Evolutionary conservation across 2,329 filamentous ascomycete species (phyloP).

Genomic region (Emmonsia crescens): DNA sequence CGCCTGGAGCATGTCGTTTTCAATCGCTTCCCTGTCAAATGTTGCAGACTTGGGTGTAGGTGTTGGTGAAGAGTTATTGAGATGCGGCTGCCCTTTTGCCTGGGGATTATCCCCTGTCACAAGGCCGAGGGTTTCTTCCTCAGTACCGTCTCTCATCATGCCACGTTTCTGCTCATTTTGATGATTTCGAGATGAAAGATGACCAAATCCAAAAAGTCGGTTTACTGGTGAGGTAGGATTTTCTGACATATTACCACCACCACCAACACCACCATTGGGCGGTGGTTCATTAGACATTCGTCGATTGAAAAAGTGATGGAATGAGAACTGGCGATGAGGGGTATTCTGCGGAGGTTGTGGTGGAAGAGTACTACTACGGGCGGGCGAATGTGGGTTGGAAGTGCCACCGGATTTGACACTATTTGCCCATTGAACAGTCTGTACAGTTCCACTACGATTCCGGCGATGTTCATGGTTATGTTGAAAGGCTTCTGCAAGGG

Average conservation of each 20-base stretch:
- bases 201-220: conserved; percentile 4
- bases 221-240: background rate
- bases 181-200: conserved; percentile 5
- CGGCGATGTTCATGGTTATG: conserved; percentile 7
- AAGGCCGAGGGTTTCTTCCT: conserved; percentile 72
- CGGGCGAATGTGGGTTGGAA: conserved; percentile 14
- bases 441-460: conserved; percentile 12
- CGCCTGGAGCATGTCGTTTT: background rate
- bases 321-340: conserved; percentile 75
- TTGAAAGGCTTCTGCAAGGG: background rate
- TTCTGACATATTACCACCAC: background rate
- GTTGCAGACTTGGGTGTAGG: conserved; percentile 2
- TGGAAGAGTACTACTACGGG: conserved; percentile 9
- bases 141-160: conserved; percentile 50
- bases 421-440: conserved; percentile 24
- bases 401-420: conserved; percentile 18
- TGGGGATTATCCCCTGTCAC: conserved; percentile 55
- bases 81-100: background rate
- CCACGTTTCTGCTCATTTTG: conserved; percentile 23
- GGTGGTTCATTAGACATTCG: conserved; percentile 19
- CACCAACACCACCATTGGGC: background rate
- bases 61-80: conserved; percentile 14
- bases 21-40: background rate
- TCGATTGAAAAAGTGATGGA: conserved; percentile 70
- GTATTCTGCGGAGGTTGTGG: conserved; percentile 35